These are phyloP conservation scores for Leucosporidium yakuticum DNA, from an alignment of 768 basidiomycete species.

Conservation along the genomic window DNA sequence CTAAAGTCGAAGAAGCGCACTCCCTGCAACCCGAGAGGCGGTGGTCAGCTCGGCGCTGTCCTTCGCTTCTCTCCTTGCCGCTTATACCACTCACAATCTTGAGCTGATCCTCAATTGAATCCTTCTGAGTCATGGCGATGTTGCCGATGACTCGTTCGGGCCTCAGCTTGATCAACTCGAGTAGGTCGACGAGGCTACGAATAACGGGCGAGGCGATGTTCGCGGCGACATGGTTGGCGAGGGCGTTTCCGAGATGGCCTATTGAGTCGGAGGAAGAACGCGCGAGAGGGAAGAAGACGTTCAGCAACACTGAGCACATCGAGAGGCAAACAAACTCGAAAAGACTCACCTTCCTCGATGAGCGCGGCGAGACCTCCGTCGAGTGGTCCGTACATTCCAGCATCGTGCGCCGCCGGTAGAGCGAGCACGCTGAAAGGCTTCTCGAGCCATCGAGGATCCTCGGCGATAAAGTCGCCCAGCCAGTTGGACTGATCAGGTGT, in stretches of 20 bases:
- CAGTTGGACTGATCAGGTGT: background rate
- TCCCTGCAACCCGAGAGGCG: background rate
- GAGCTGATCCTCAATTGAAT: background rate
- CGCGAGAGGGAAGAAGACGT: too few species aligned
- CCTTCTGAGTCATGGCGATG: conserved; percentile 9
- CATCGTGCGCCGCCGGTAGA: conserved; percentile 1
- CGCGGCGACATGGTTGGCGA: background rate
- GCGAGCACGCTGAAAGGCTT: background rate
- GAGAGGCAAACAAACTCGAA: too few species aligned
- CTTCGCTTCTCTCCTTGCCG: background rate
- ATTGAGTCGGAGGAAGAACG: too few species aligned
- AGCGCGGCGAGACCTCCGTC: background rate
- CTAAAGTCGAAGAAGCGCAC: conserved; percentile 9
- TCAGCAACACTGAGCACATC: too few species aligned
- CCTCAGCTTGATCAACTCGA: background rate
- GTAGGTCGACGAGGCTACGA: background rate
- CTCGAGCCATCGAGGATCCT: background rate
- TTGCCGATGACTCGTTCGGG: conserved; percentile 6
- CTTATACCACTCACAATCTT: background rate
- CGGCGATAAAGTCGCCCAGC: background rate
- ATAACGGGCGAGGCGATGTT: background rate
- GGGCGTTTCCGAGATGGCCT: background rate
- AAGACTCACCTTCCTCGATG: background rate
- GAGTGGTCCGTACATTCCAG: conserved; percentile 1
- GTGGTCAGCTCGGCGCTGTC: background rate